Evolutionary conservation across 768 basidiomycete species (phyloP), one percentile per base, ranked within the genome.

Genomic region (Cystofilobasidium capitatum): DNA sequence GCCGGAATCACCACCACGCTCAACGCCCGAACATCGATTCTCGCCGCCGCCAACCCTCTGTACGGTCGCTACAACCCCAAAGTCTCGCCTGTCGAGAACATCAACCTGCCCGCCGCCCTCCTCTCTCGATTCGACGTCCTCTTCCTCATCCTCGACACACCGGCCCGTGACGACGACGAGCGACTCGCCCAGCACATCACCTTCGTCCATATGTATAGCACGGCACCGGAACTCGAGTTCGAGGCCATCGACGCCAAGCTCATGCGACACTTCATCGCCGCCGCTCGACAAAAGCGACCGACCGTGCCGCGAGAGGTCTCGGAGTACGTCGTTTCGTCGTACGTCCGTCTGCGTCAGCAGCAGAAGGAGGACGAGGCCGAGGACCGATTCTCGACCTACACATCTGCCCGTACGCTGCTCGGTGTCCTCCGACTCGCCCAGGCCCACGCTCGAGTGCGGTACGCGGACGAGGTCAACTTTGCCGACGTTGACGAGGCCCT

Each of bases 41-140:
- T 99, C 17, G 96, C 96, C 3, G 96, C 96, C 14, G 96, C 96
- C 66, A 99, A 99, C 77, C 96, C 96, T 40, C 80, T 98, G 0
- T 98, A 96, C 72, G 96, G 96, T 33, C 88, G 96, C 36, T 99
- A 99, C 81, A 99, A 99, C 77, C 86, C 92, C 12, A 97, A 94
- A 77, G 83, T 97, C 20, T 97, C 96, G 5, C 96, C 96, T 0
- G 92, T 96, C 0, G 96, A 99, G 75, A 99, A 99, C 76, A 97
- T 99, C 82, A 99, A 99, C 77, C 82, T 99, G 45, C 96, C 96
- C 31, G 96, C 96, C 1, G 96, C 96, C 0, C 81, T 99, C 33
- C 79, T 99, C 57, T 98, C 94, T 29, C 86, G 96, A 77, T 99
- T 99, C 77, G 96, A 99, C 76, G 81, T 98, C 65, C 79, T 98